Conservation (phyloP, 257 asterid genomes). For the Solanum appendiculatum region DNA sequence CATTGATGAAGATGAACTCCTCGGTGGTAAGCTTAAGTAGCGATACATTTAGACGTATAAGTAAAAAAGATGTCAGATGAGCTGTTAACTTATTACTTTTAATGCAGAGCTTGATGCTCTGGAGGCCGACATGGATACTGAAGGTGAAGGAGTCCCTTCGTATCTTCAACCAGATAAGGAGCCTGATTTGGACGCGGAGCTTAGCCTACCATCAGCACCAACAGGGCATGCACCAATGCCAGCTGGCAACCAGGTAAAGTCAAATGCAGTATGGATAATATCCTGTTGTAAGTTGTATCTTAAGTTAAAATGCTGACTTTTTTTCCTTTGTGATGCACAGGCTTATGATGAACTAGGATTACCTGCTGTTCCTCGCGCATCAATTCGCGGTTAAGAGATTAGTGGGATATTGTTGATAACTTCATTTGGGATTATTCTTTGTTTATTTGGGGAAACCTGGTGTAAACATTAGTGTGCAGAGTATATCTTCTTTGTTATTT, state of each 20-base stretch:
- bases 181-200: slow-evolving; percentile 62
- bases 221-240: slow-evolving; percentile 48
- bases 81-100: not conserved
- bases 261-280: not conserved
- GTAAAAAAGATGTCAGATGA: not conserved
- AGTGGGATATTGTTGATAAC: not conserved
- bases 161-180: slow-evolving; percentile 92
- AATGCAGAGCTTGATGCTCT: slow-evolving; percentile 91
- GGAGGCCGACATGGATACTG: slow-evolving; percentile 97
- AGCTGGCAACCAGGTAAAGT: slow-evolving; percentile 51
- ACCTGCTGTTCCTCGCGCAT: slow-evolving; percentile 88
- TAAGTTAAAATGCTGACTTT: not conserved
- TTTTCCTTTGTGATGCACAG: slow-evolving; percentile 30
- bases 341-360: slow-evolving; percentile 86
- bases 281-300: not conserved
- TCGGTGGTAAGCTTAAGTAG: slow-evolving; percentile 66
- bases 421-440: not conserved
- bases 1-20: slow-evolving; percentile 89
- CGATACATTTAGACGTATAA: not conserved
- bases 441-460: not conserved
- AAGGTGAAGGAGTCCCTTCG: slow-evolving; percentile 78
- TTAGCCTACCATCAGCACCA: slow-evolving; percentile 92
- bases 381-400: slow-evolving; percentile 57
- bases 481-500: not conserved
- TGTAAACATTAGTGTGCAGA: slow-evolving; percentile 2